Evolutionary conservation across 164 flowering plant genomes (phyloP).

Genomic region (Santalum album): DNA sequence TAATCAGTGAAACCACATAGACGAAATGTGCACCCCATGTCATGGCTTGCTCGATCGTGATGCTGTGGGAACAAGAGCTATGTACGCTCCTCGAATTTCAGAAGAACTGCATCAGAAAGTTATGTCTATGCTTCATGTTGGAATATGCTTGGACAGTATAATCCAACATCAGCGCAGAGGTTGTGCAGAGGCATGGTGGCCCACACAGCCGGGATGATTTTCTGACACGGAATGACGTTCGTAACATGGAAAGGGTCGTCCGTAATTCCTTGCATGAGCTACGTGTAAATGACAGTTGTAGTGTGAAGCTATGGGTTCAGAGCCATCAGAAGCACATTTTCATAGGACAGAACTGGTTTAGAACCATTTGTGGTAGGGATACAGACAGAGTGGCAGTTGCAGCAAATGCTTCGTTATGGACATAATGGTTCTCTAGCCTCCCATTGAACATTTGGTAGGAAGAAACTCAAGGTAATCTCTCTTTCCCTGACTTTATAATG

Average conservation of each 20-base stretch:
- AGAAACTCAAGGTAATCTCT: slow-evolving; percentile 36
- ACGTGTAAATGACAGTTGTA: slow-evolving; percentile 24
- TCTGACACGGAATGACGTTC: slow-evolving; percentile 44
- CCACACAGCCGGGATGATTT: slow-evolving; percentile 46
- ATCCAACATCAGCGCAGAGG: slow-evolving; percentile 40
- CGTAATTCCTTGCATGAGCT: slow-evolving; percentile 30
- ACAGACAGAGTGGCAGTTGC: slow-evolving; percentile 64
- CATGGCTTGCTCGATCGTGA: slow-evolving; percentile 50
- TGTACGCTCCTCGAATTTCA: slow-evolving; percentile 51
- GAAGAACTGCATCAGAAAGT: slow-evolving; percentile 43
- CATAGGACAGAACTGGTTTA: slow-evolving; percentile 24
- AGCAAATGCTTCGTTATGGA: slow-evolving; percentile 49
- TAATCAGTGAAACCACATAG: slow-evolving; percentile 44
- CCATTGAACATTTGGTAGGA: slow-evolving; percentile 40
- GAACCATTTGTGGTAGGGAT: slow-evolving; percentile 39
- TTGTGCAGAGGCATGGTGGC: slow-evolving; percentile 44
- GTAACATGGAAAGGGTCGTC: slow-evolving; percentile 42
- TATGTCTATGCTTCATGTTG: slow-evolving; percentile 51
- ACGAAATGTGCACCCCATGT: slow-evolving; percentile 45
- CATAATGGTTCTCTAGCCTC: slow-evolving; percentile 31
- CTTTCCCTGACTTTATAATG: background rate
- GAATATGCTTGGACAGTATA: slow-evolving; percentile 38
- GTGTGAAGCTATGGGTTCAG: slow-evolving; percentile 39
- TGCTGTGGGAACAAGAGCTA: slow-evolving; percentile 54
- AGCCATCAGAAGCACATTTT: slow-evolving; percentile 40